phyloP scores from a whole-genome alignment of 2,329 filamentous ascomycete genomes.

The Bisporella sp. region DNA sequence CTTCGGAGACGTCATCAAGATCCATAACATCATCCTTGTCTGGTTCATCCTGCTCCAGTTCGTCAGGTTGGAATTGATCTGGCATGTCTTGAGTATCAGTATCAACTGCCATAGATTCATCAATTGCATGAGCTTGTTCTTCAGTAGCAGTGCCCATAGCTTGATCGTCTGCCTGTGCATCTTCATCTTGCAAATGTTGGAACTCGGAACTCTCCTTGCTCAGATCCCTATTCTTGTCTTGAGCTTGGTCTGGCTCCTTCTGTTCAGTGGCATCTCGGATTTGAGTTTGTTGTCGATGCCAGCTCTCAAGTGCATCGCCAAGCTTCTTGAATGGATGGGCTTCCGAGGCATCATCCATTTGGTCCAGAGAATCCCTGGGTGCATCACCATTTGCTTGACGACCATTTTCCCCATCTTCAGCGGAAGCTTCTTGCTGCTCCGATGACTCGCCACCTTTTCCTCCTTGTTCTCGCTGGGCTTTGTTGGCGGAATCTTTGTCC shows the following conservation, averaged over 20 bases:
- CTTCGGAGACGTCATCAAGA: slow-evolving; percentile 32
- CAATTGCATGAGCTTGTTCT: slow-evolving; percentile 78
- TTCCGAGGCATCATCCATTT: slow-evolving; percentile 35
- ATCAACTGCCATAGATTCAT: slow-evolving; percentile 84
- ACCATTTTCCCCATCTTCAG: slow-evolving; percentile 53
- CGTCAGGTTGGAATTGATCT: slow-evolving; percentile 37
- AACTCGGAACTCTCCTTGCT: slow-evolving; percentile 81
- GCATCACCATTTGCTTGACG: slow-evolving; percentile 36
- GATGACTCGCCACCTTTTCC: slow-evolving; percentile 58
- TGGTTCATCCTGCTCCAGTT: slow-evolving; percentile 37
- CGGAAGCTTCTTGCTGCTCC: slow-evolving; percentile 54
- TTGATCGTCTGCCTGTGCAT: slow-evolving; percentile 77
- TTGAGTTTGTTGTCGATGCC: slow-evolving; percentile 82
- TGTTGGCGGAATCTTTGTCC: slow-evolving; percentile 51
- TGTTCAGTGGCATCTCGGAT: slow-evolving; percentile 55
- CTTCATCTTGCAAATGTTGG: slow-evolving; percentile 83
- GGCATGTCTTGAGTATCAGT: slow-evolving; percentile 55
- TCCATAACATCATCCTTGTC: slow-evolving; percentile 36
- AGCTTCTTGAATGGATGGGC: slow-evolving; percentile 86
- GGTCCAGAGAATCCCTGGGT: slow-evolving; percentile 27
- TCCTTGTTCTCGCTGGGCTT: slow-evolving; percentile 59
- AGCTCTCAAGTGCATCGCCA: slow-evolving; percentile 85
- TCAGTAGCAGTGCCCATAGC: slow-evolving; percentile 83
- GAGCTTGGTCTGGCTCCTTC: slow-evolving; percentile 31
- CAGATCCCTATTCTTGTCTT: slow-evolving; percentile 26